Base-by-base conservation (phyloP, 148 eudicot species). In the Rhododendron henanense region DNA sequence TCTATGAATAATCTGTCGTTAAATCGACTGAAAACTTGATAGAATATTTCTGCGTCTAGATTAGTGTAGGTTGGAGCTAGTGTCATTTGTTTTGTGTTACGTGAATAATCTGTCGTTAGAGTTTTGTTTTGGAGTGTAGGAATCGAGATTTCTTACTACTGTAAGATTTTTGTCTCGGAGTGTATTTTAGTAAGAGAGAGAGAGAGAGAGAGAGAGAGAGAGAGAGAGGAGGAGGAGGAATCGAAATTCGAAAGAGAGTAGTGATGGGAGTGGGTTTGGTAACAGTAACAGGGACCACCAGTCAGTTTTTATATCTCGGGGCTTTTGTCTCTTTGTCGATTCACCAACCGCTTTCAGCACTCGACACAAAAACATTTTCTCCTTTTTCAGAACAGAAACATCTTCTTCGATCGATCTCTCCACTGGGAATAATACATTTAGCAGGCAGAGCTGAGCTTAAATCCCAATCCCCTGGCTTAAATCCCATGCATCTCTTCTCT, bases 291-390 rank as follows among this genome's bases (percentile, higher is more conserved):
- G 37, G 84, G 84, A 82, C 84, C 84, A 39, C 69, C 11, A 19
- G 28, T 23, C 28, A 63, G 84, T 39, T 44, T 63, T 83, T 44
- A 41, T n/a, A 11, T 83, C 18, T 67, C 37, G 10, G 73, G 9
- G 16, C 51, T 50, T 35, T 83, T 77, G 89, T 90, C 85, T 78
- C 19, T 45, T 15, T 44, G 77, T 45, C 57, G 41, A 41, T 67
- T 45, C 77, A 44, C 16, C 77, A 69, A 48, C 74, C 61, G 61
- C 85, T 83, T 69, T 83, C 85, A 45, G 48, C 57, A 14, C 39
- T 65, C 15, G 59, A 82, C 51, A 82, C 13, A 59, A 59, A 11
- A 59, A 11, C 33, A 23, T 7, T 23, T 55, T 23, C 25, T 61
- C 21, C 2, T 23, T 21, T 61, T 23, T 59, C 23, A 21, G 6